Percentiles rank a stretch among this genome's conserved stretches.
phyloP scores from a whole-genome alignment of 768 basidiomycete species.

The Suillus americanus region DNA sequence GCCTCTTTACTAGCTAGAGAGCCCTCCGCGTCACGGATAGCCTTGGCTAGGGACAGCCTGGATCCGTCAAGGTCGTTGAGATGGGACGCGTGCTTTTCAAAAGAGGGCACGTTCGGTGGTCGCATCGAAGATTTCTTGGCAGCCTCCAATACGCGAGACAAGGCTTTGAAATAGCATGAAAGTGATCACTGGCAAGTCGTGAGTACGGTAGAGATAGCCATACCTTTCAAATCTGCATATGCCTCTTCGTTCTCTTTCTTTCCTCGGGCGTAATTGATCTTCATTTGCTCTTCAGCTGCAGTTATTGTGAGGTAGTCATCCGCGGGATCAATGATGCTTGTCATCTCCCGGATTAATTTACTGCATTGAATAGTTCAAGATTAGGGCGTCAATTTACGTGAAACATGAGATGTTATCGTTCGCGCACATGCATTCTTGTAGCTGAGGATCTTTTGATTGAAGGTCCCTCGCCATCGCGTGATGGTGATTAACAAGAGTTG shows the following conservation, averaged over 20 bases:
- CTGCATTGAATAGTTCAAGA: constrained; percentile 32
- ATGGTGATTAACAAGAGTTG: not conserved
- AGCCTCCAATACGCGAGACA: constrained; percentile 62
- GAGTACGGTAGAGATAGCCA: not conserved
- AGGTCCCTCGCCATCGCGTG: constrained; percentile 26
- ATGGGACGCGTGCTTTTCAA: constrained; percentile 55
- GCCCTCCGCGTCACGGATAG: constrained; percentile 72
- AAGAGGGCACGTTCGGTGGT: constrained; percentile 67
- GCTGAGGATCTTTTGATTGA: constrained; percentile 31
- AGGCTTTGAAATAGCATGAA: constrained; percentile 40
- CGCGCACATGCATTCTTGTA: constrained; percentile 34
- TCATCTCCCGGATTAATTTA: constrained; percentile 68
- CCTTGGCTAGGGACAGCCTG: constrained; percentile 66
- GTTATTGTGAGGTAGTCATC: constrained; percentile 79
- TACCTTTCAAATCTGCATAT: constrained; percentile 65
- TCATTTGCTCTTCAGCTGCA: constrained; percentile 70
- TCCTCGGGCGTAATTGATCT: constrained; percentile 50
- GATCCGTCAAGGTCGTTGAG: constrained; percentile 67
- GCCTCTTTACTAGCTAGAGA: constrained; percentile 65
- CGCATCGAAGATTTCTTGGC: constrained; percentile 71
- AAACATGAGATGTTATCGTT: not conserved
- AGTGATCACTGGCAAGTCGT: not conserved
- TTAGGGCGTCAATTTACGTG: not conserved
- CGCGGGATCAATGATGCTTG: constrained; percentile 72
- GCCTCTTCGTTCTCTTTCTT: constrained; percentile 71